Base-by-base conservation (phyloP, 179 eudicot genomes). In the Vitellaria paradoxa region DNA sequence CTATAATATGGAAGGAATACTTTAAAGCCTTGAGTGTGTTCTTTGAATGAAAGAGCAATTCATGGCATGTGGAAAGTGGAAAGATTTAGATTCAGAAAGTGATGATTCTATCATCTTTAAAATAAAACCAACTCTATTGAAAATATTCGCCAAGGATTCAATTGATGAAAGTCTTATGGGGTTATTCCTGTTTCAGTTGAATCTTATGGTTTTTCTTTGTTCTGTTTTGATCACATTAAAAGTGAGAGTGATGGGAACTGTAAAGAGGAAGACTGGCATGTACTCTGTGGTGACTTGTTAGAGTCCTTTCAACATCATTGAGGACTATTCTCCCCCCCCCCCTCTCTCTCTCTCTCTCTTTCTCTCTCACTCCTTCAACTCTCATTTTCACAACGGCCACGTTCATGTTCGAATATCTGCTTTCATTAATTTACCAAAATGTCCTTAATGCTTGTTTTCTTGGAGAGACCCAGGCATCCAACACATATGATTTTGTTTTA, bases 381-480 rank as follows among this genome's bases (percentile, higher is more conserved):
- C 80, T 83, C 85, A 67, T 71, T 84, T 83, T 86, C 82, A 84
- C 77, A 82, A 82, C 83, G 85, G 75, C 80, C 81, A 65, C 66
- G 77, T 86, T 83, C 89, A 74, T 17, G 59, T 81, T 86, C 89
- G 66, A 80, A 61, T 69, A 63, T 70, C 76, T 62, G 76, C 30
- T 52, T 63, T 61, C 8, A 30, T 21, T 18, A 40, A 59, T 24
- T 57, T 24, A 57, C 66, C 56, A 20, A 67, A 30, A 67, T 17
- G 15, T 9, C 62, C 42, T 56, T 53, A 56, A 13, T 21, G 14
- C 61, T 18, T 52, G 12, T 52, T 71, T 52, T 53, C 20, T 40
- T 37, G 52, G 13, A 68, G 15, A 68, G 5, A 50, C 55, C 5
- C 55, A 50, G 55, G 55, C 12, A 7, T 50, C 12, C 12, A 50